These are phyloP conservation scores for Podospora tetraspora DNA, from an alignment of 495 filamentous ascomycete genomes.

Conservation along the genomic window DNA sequence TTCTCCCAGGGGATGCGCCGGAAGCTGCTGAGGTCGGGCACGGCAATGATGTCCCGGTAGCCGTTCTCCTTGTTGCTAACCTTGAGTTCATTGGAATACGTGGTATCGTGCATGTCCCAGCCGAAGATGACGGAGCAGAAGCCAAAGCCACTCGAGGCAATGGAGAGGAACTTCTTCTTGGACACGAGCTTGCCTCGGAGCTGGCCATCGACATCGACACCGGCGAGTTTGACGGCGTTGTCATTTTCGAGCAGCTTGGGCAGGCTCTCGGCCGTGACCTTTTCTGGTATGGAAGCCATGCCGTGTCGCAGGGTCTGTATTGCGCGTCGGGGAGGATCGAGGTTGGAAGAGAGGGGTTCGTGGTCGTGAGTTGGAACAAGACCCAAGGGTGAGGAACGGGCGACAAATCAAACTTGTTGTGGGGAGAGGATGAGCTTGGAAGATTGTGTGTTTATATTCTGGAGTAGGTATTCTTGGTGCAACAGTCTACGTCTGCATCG, in stretches of 20 bases:
- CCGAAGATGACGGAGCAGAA: slow-evolving; percentile 97
- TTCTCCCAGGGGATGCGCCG: slow-evolving; percentile 94
- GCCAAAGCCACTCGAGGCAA: slow-evolving; percentile 79
- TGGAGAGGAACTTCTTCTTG: slow-evolving; percentile 90
- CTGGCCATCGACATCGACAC: slow-evolving; percentile 84
- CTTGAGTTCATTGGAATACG: slow-evolving; percentile 76
- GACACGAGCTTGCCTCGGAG: slow-evolving; percentile 92
- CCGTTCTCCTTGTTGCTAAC: slow-evolving; percentile 93
- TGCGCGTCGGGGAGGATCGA: slow-evolving; percentile 17
- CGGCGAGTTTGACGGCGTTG: slow-evolving; percentile 83
- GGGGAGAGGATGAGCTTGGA: not conserved
- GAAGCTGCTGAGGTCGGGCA: slow-evolving; percentile 75
- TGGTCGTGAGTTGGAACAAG: not conserved
- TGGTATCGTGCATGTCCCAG: slow-evolving; percentile 97
- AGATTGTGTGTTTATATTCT: not conserved
- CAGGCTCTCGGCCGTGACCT: slow-evolving; percentile 56
- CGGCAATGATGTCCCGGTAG: slow-evolving; percentile 81
- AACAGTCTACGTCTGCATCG: not conserved
- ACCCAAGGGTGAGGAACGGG: not conserved
- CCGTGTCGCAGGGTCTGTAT: not conserved
- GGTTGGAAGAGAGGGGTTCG: not conserved
- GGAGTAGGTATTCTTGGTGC: not conserved
- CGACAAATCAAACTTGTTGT: not conserved
- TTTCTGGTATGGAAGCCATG: not conserved
- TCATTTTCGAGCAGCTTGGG: slow-evolving; percentile 66